Conservation (phyloP, 2,329 filamentous ascomycete genomes). For the Pseudocercospora fijiensis region DNA sequence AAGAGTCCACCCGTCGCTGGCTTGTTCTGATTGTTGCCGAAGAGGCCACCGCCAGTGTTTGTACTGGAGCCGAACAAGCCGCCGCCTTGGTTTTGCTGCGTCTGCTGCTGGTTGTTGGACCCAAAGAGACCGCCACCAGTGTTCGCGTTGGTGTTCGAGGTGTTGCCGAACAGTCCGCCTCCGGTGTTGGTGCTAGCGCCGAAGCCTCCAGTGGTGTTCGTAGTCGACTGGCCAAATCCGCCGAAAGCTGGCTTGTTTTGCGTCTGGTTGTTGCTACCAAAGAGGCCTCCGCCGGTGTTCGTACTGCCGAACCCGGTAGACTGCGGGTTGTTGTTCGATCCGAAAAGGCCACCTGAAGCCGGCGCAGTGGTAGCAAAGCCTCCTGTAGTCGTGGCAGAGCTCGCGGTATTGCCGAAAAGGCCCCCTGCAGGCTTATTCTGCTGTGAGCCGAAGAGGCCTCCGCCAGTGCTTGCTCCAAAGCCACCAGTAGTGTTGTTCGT, state of each 20-base stretch:
- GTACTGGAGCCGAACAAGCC: conserved; percentile 41
- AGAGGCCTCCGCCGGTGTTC: conserved; percentile 22
- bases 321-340: conserved; percentile 22
- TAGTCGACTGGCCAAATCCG: conserved; percentile 15
- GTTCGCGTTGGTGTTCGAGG: conserved; percentile 23
- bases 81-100: conserved; percentile 13
- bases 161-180: conserved; percentile 29
- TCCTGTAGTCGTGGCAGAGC: conserved; percentile 18
- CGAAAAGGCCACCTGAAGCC: conserved; percentile 26
- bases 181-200: conserved; percentile 41
- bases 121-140: conserved; percentile 30
- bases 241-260: conserved; percentile 25
- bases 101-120: conserved; percentile 27
- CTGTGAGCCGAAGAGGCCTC: conserved; percentile 36
- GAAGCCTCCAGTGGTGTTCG: conserved; percentile 25
- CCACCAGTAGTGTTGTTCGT: conserved; percentile 32
- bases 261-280: conserved; percentile 23
- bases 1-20: conserved; percentile 38
- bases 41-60: conserved; percentile 36
- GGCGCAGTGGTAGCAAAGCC: conserved; percentile 27
- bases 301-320: conserved; percentile 17
- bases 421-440: conserved; percentile 34
- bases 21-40: conserved; percentile 32
- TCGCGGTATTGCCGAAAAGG: conserved; percentile 25
- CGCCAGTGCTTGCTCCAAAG: conserved; percentile 38